Evolutionary conservation across 306 rosid species (phyloP).

Genomic region (Dicorynia guianensis): DNA sequence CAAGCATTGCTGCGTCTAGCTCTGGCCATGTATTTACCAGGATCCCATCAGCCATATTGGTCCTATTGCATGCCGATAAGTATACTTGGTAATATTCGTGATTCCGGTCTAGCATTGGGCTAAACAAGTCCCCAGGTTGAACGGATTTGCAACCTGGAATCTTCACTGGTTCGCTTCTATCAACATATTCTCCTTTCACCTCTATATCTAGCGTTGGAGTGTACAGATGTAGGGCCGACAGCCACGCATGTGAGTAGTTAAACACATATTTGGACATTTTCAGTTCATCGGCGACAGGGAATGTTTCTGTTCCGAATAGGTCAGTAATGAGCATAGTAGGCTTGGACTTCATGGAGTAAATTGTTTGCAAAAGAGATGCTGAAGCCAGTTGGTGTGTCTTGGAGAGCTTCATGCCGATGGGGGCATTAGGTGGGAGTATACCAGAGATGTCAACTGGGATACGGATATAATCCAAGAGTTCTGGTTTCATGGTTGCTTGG

Average conservation of each 20-base stretch:
- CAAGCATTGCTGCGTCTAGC: too few species aligned
- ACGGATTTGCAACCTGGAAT: constrained; percentile 43
- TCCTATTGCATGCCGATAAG: too few species aligned
- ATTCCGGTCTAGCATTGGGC: constrained; percentile 33
- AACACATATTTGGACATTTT: constrained; percentile 30
- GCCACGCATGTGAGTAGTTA: constrained; percentile 31
- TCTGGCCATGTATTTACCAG: too few species aligned
- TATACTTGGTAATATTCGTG: too few species aligned
- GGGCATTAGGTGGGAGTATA: constrained; percentile 2
- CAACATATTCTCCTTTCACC: constrained; percentile 40
- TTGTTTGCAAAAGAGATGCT: constrained; percentile 6
- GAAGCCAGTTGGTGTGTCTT: constrained; percentile 12
- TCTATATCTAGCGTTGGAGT: constrained; percentile 21
- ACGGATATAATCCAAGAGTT: constrained; percentile 14
- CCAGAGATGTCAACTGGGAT: constrained; percentile 33
- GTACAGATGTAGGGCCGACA: constrained; percentile 30
- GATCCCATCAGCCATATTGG: too few species aligned
- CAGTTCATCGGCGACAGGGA: constrained; percentile 31
- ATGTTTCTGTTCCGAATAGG: constrained; percentile 30
- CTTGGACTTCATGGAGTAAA: background rate
- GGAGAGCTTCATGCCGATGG: background rate
- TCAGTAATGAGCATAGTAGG: constrained; percentile 35
- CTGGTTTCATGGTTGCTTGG: constrained; percentile 3
- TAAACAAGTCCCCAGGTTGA: constrained; percentile 30
- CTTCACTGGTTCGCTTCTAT: constrained; percentile 17